Base-by-base conservation (phyloP, 176 grass and related monocot species). In the Dendrocalamus sinicus region DNA sequence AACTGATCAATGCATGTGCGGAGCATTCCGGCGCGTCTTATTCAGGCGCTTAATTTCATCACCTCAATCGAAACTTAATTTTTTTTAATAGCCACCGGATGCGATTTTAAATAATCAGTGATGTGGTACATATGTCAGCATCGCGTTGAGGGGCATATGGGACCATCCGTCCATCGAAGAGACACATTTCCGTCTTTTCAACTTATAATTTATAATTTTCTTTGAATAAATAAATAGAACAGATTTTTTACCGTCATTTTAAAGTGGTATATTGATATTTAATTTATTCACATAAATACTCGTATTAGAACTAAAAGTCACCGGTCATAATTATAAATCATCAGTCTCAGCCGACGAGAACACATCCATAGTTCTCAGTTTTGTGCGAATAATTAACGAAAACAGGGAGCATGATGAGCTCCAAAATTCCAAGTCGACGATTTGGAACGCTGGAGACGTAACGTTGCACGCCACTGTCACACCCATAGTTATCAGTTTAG, bases 281-380 rank as follows among this genome's bases (percentile, higher is more conserved):
- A 0, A 0, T 39, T 39, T 1, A 5, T 39, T 39, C 4, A 39
- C 4, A 39, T 5, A 39, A 39, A 39, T 39, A 39, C 2, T 39
- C 0, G 0, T 5, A 0, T 0, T 39, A 39, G 37, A 39, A 2
- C 4, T 39, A 0, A 39, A 39, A 39, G 0, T 4, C 4, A 39
- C 0, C 4, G 0, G 4, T 39, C 37, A 39, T 0, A 39, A 2
- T 0, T 5, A 39, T 39, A 39, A 39, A 5, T 0, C 0, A 39
- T 39, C 4, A 5, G 4, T 0, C 37, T 39, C 4, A 39, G 37
- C 37, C 4, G 37, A 39, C 0, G 2, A 39, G 4, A 39, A 39
- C 0, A 5, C 37, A 39, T 0, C 4, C 37, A 5, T 43, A 43
- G 41, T 60, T 11, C 4, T 11, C 57, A 20, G 54, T 11, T 23